Evolutionary conservation across 139 green algal genomes (phyloP).

Genomic region (Haematococcus sp.): DNA sequence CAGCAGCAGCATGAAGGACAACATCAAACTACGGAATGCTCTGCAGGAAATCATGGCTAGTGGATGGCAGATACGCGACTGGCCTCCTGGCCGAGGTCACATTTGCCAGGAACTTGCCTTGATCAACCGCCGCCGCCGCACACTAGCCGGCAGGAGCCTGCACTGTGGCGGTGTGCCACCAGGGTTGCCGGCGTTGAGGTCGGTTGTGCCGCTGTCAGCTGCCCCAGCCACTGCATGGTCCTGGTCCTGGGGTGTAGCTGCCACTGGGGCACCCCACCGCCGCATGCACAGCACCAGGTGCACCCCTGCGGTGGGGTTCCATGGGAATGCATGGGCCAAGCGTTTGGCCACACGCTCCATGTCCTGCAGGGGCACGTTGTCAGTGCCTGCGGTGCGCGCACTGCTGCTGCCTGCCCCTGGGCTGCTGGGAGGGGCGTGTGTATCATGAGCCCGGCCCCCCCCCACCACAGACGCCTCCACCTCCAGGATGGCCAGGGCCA

Average conservation of each 20-base stretch:
- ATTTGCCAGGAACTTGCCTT: not conserved
- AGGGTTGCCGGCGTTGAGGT: slow-evolving; percentile 4
- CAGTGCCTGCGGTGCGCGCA: slow-evolving; percentile 6
- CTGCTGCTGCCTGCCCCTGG: not conserved
- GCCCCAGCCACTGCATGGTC: slow-evolving; percentile 12
- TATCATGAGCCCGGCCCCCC: not conserved
- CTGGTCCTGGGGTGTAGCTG: not conserved
- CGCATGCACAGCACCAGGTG: slow-evolving; percentile 47
- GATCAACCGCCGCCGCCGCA: slow-evolving; percentile 13
- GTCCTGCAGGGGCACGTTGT: slow-evolving; percentile 12
- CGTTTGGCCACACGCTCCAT: slow-evolving; percentile 23
- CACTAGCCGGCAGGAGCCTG: not conserved
- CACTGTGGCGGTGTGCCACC: not conserved
- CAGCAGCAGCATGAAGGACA: slow-evolving; percentile 1
- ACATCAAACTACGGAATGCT: too few species aligned
- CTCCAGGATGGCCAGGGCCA: slow-evolving; percentile 71
- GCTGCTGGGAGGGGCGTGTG: not conserved
- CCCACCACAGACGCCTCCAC: slow-evolving; percentile 36
- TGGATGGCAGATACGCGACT: too few species aligned
- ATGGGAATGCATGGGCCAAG: slow-evolving; percentile 48
- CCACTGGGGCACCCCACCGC: slow-evolving; percentile 17
- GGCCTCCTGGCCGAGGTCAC: not conserved
- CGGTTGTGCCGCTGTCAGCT: slow-evolving; percentile 1
- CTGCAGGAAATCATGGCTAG: too few species aligned
- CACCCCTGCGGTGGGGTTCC: slow-evolving; percentile 29